Evolutionary conservation across 139 green algal genomes (phyloP), one percentile per base, ranked within the genome.

Genomic region (Chlamydomonas applanata): DNA sequence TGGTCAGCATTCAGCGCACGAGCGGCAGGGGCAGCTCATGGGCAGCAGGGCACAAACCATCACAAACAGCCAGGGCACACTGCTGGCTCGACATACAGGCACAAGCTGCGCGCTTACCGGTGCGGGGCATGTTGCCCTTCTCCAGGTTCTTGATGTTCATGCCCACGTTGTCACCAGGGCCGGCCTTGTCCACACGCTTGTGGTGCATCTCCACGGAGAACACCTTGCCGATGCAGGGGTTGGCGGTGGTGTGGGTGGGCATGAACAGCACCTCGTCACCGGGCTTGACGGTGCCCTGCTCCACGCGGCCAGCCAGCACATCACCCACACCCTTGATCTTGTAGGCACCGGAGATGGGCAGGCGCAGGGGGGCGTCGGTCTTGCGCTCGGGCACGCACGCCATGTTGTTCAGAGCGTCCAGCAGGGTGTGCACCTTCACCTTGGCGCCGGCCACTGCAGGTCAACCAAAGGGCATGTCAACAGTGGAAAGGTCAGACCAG

Each of bases 171-270:
- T 99, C 96, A 78, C 96, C 96, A 69, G 96, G 94, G 69, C 85
- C 85, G 56, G 91, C 92, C 88, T 95, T 86, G 44, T 92, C 88
- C 75, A 99, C 88, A 76, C 90, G 90, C 95, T 99, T 95, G 89
- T 99, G 96, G 92, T 99, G 96, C 96, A 99, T 99, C 93, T 99
- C 96, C 76, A 99, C 94, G 54, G 96, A 97, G 89, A 98, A 98
- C 67, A 98, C 94, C 91, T 98, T 97, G 89, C 93, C 94, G 32
- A 82, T 79, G 86, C 92, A 97, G 53, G 91, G 87, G 89, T 94
- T 96, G 83, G 89, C 93, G 65, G 79, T 73, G 82, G 89, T 96
- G 88, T 97, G 88, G 78, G 91, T 97, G 79, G 90, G 90, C 83
- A 93, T 82, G 90, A 96, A 94, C 61, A 94, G 60, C 44, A 97